Evolutionary conservation across 495 filamentous ascomycete species (phyloP), one percentile per base, ranked within the genome.

Genomic region (Astrocystis sublimbata): DNA sequence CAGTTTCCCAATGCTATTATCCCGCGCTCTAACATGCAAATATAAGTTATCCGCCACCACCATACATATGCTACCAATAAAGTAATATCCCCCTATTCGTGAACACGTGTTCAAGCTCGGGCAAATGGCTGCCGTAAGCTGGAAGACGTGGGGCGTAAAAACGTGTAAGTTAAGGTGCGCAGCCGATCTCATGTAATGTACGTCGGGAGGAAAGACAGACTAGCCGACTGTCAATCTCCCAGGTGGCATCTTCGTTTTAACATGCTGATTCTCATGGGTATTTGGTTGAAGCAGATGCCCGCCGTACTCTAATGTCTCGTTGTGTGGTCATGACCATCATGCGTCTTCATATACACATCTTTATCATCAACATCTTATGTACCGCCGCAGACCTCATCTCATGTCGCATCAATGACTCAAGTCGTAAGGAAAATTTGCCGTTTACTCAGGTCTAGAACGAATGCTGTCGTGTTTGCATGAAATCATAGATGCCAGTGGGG

Each of bases 21-120:
- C 61, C 61, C 41, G 45, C 38, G 59, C 55, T 59, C 58, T 52
- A n/a, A 43, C 59, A 62, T 62, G 60, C 60, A 62, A 55, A 62
- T 62, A 51, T 51, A 62, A 55, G 33, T 46, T 54, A 3, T 30
- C 51, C 23, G 31, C 23, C 30, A 41, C 23, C 30, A 40, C 42
- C 38, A 49, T 50, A 40, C 47, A 53, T 43, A 40, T 31, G 53
- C 26, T 19, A 47, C 36, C 33, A 41, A 43, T 45, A 28, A 61
- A 61, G 38, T 45, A 31, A 53, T 53, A 17, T 41, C 47, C n/a
- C 12, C 28, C 2, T 45, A 15, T 24, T n/a, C n/a, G n/a, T n/a
- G n/a, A 33, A 61, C 41, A 53, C 26, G 33, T 43, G 36, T 41
- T 33, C 17, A 13, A 45, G 28, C 28, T 51, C 13, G 38, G 23